Evolutionary conservation across 177 flowering plant species (phyloP), one percentile per base, ranked within the genome.

Genomic region (Tripterygium wilfordii): DNA sequence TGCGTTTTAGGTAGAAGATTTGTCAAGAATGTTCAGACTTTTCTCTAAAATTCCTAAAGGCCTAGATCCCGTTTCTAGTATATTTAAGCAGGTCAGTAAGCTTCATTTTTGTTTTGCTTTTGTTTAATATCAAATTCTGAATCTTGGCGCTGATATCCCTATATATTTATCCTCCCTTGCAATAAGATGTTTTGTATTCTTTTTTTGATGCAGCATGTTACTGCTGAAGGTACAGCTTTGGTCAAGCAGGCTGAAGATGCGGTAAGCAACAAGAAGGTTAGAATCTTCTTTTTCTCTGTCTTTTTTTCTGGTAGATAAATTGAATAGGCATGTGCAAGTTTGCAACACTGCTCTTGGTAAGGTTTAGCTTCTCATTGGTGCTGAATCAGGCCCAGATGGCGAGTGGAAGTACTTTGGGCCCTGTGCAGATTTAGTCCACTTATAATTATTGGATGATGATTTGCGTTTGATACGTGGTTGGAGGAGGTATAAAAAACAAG

Each of bases 171-270:
- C 3, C 19, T 41, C n/a, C 19, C 18, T 10, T 19, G 36, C 5
- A 35, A 13, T 24, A 57, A 35, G 3, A 31, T 42, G 23, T 55
- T 54, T 23, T 10, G 12, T 40, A 2, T 49, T 37, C 38, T 14
- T 12, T 41, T 8, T 36, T 41, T 53, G 20, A 26, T 76, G 63
- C 88, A 91, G 98, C 98, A 91, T 75, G 90, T 92, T 56, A 84
- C 94, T 51, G 84, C 79, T 45, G 91, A 92, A 65, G 98, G 96
- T 30, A 83, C 76, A 4, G 87, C 88, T 33, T 70, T 92, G 80
- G 94, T 92, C 36, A 80, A 92, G 64, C 96, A 78, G 56, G 98
- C 98, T 18, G 98, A 88, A 69, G 98, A 91, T 82, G 96, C 96
- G 33, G 96, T 96, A 44, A 84, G 87, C 55, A 83, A 68, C 69